Base-by-base conservation (phyloP, 1,284 basidiomycete genomes). In the Papiliotrema flavescens region DNA sequence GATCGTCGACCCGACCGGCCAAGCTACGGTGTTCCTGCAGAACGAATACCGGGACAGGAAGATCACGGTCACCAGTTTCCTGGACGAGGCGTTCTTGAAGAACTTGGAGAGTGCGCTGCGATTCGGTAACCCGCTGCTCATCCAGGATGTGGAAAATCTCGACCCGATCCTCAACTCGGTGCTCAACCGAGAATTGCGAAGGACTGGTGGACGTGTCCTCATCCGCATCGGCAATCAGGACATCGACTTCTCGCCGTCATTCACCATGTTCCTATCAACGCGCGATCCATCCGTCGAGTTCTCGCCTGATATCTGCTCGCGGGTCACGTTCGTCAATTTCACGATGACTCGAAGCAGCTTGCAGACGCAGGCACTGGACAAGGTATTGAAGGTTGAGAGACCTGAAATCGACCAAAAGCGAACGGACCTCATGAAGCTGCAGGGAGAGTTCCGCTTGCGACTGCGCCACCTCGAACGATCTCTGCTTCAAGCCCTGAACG, bases 321-420 rank as follows among this genome's bases (percentile, higher is more conserved):
- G 96, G 56, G 96, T 98, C 36, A 96, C 95, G 0, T 97, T 99
- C 71, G 95, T 98, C 80, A 99, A 99, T 80, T 99, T 99, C 78
- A 98, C 95, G 17, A 98, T 98, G 91, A 99, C 96, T 0, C 84
- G 94, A 56, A 92, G 92, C 75, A 97, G 93, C 82, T 82, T 99
- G 36, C 95, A 98, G 76, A 97, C 92, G 61, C 96, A 98, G 76
- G 96, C 94, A 0, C 83, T 98, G 47, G 94, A 97, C 73, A 93
- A 97, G 74, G 93, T 98, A 2, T 84, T 99, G 60, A 95, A 95
- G 72, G 90, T 91, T 43, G 96, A 99, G 73, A 84, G 96, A 14
- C 93, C 97, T 0, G 96, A 98, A 69, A 94, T 93, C 1, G 96
- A 99, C 75, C 85, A 87, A 69, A 98, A 96, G 79, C 83, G 96